Conservation (phyloP, 108 stramenopile genomes). For the Nitzschia palea region DNA sequence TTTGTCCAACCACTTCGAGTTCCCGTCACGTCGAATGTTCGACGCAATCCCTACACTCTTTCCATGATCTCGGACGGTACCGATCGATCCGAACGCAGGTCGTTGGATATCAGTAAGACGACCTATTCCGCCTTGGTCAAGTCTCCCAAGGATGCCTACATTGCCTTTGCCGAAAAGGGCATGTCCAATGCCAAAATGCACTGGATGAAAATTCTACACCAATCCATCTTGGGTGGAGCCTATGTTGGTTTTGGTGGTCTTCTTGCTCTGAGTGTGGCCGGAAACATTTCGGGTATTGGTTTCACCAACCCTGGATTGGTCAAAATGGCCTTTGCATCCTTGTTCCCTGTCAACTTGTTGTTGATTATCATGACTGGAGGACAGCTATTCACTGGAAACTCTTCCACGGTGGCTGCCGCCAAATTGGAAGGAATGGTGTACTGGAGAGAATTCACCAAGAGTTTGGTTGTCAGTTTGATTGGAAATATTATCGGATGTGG, state of each 20-base stretch:
- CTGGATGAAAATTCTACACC: constrained; percentile 21
- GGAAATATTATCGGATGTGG: constrained; percentile 47
- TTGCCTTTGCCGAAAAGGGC: constrained; percentile 12
- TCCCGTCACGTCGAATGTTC: not conserved
- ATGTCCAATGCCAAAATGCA: constrained; percentile 14
- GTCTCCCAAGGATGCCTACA: constrained; percentile 13
- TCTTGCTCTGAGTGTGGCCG: constrained; percentile 32
- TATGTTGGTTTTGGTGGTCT: constrained; percentile 36
- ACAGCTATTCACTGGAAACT: constrained; percentile 43
- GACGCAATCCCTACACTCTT: not conserved
- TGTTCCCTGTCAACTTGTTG: constrained; percentile 33
- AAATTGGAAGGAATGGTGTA: constrained; percentile 13
- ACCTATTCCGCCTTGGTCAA: not conserved
- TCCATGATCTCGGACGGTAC: constrained; percentile 8
- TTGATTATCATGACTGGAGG: constrained; percentile 30
- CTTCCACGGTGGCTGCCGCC: constrained; percentile 24
- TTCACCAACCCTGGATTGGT: constrained; percentile 33
- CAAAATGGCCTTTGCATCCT: constrained; percentile 26
- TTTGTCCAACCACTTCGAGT: constrained; percentile 8
- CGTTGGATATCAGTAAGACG: constrained; percentile 17
- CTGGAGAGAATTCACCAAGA: constrained; percentile 4
- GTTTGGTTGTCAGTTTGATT: constrained; percentile 8
- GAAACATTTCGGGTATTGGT: constrained; percentile 24
- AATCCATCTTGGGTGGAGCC: constrained; percentile 25
- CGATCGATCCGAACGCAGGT: constrained; percentile 13